Conservation (phyloP, 352 stramenopile species). For the Phytophthora colocasiae region DNA sequence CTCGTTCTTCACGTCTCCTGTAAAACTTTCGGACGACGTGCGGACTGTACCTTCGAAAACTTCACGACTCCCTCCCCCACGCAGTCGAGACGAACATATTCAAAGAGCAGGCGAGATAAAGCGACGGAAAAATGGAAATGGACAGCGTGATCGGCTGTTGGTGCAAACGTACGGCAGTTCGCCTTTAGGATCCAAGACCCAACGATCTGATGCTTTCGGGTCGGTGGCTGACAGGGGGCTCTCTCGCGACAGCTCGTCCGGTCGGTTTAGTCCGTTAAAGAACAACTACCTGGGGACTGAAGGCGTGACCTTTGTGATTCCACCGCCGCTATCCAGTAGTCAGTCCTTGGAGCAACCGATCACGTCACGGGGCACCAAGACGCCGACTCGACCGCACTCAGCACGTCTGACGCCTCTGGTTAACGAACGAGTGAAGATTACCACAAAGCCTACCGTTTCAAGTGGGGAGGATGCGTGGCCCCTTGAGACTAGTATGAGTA, state of each 20-base stretch:
- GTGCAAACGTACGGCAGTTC: constrained; percentile 60
- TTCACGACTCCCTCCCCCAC: constrained; percentile 49
- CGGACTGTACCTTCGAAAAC: constrained; percentile 20
- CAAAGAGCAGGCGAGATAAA: constrained; percentile 38
- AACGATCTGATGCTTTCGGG: constrained; percentile 25
- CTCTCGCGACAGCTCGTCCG: constrained; percentile 18
- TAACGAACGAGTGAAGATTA: constrained; percentile 53
- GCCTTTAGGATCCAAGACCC: constrained; percentile 24
- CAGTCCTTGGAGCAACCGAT: constrained; percentile 32
- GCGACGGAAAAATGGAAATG: constrained; percentile 46
- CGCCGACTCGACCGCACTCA: constrained; percentile 40
- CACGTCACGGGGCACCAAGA: constrained; percentile 30
- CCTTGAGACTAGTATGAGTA: constrained; percentile 29
- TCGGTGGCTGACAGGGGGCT: constrained; percentile 16
- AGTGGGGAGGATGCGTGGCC: constrained; percentile 21
- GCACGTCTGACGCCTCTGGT: constrained; percentile 45
- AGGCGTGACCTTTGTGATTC: constrained; percentile 60
- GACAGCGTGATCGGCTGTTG: constrained; percentile 55
- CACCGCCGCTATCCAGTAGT: constrained; percentile 48
- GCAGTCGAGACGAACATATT: constrained; percentile 49
- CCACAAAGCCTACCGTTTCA: constrained; percentile 29
- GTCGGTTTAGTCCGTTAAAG: constrained; percentile 43
- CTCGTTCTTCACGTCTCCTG: constrained; percentile 47
- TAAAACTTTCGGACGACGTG: constrained; percentile 33
- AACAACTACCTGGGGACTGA: constrained; percentile 57